A percentile compares a stretch with the other conserved stretches of the same genome.
Conservation (phyloP, 2,329 filamentous ascomycete species). For the Fusarium hainanense region DNA sequence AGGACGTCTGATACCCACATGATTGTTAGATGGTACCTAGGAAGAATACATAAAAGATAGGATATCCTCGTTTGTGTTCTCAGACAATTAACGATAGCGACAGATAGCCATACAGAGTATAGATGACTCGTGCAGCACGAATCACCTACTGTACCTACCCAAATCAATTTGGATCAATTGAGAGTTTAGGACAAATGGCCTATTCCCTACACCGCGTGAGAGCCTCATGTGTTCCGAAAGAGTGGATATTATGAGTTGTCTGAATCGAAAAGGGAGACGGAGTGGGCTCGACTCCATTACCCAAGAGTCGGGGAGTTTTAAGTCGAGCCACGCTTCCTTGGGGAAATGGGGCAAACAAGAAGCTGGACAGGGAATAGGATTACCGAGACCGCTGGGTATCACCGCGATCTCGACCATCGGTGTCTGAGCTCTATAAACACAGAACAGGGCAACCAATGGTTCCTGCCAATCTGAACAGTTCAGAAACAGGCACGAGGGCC, state of each 20-base stretch:
- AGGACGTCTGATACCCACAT: background rate
- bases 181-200: background rate
- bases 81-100: background rate
- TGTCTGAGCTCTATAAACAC: constrained; percentile 1
- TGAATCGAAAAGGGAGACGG: background rate
- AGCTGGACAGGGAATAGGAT: constrained; percentile 12
- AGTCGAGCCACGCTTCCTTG: constrained; percentile 21
- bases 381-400: constrained; percentile 25
- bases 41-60: background rate
- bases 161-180: background rate
- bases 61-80: background rate
- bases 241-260: constrained; percentile 16
- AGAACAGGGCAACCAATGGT: constrained; percentile 10
- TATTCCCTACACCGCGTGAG: background rate
- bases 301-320: constrained; percentile 24
- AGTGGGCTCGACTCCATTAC: constrained; percentile 1
- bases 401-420: constrained; percentile 1
- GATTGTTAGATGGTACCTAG: background rate
- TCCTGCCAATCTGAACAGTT: background rate
- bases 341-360: constrained; percentile 20
- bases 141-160: background rate
- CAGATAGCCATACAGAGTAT: background rate
- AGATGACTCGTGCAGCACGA: background rate
- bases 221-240: constrained; percentile 6
- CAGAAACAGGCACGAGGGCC: background rate